Base-by-base conservation (phyloP, 1,139 yeast genomes). In the Hyphopichia wangnamkhiaoensis region DNA sequence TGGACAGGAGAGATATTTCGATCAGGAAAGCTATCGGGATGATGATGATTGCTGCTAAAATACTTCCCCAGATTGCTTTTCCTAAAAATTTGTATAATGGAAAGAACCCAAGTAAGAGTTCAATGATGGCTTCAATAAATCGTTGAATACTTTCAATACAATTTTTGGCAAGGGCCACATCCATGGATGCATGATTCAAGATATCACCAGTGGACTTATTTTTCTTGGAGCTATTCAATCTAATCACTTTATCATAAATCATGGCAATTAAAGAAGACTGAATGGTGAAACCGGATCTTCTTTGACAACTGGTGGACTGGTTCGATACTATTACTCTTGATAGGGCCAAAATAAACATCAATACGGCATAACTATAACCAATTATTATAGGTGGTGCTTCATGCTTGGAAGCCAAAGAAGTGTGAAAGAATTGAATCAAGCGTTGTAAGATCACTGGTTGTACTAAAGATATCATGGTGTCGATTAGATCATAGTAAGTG, bases 11-110 rank as follows among this genome's bases (percentile, higher is more conserved):
- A 0, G 93, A 34, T 18, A 34, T 17, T 26, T 34, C 36, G 13
- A 26, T 19, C 7, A 26, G 14, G n/a, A 20, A 15, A 3, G 31
- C 30, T 4, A 34, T 12, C 4, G 30, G 93, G 42, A 82, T 66
- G 63, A 80, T 70, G 4, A 82, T 54, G 0, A 66, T 49, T 70
- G 83, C 74, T 2, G 79, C 69, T 0, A 65, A 55, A 3, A 82
- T 57, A 13, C 86, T 87, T 0, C 82, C 79, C 49, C 80, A 65
- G 4, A 84, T 78, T 3, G 88, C 74, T 14, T 71, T 67, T 0
- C 91, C 91, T 6, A 85, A 54, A 17, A 85, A 60, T 15, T 69
- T 59, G 60, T 81, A 79, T 25, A 85, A 60, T 2, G 87, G 81
- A 12, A 65, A 34, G 23, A 82, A 51, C 42, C 85, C 80, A 23